Percentiles rank a stretch among this genome's conserved stretches.
Evolutionary conservation across 176 grass and related monocot species (phyloP).

Genomic region (Carex littledalei): DNA sequence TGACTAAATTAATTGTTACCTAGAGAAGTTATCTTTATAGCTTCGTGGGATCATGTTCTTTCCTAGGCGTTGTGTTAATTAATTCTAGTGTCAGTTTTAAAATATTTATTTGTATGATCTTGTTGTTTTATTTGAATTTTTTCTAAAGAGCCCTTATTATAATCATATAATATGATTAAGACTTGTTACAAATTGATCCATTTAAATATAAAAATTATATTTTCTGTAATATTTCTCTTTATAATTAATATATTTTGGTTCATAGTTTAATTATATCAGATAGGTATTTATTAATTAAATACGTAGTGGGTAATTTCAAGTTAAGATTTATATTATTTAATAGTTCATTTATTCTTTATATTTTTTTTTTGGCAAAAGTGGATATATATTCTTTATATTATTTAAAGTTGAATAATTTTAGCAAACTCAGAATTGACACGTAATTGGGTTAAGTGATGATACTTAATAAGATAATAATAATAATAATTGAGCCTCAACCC

Average conservation of each 20-base stretch:
- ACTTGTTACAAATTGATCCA: neutral
- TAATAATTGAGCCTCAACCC: too few species aligned
- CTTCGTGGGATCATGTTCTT: slow-evolving; percentile 6
- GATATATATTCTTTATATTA: too few species aligned
- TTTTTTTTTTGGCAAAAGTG: too few species aligned
- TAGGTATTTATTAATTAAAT: too few species aligned
- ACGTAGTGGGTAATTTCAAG: neutral
- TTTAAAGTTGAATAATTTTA: neutral
- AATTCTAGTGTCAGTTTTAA: neutral
- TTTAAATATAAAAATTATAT: neutral
- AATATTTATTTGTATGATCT: neutral
- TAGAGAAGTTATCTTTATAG: neutral
- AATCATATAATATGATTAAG: neutral
- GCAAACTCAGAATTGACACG: neutral
- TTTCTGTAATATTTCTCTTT: neutral
- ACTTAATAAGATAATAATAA: too few species aligned
- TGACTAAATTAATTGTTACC: neutral
- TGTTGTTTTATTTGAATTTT: neutral
- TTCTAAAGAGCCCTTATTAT: neutral
- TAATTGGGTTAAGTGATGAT: neutral
- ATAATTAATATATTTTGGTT: neutral
- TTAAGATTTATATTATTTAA: neutral
- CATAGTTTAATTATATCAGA: too few species aligned
- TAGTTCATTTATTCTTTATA: neutral
- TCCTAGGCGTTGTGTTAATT: neutral